These are phyloP conservation scores for Alternaria sp. DNA, from an alignment of 2,329 filamentous ascomycete species.

Conservation along the genomic window DNA sequence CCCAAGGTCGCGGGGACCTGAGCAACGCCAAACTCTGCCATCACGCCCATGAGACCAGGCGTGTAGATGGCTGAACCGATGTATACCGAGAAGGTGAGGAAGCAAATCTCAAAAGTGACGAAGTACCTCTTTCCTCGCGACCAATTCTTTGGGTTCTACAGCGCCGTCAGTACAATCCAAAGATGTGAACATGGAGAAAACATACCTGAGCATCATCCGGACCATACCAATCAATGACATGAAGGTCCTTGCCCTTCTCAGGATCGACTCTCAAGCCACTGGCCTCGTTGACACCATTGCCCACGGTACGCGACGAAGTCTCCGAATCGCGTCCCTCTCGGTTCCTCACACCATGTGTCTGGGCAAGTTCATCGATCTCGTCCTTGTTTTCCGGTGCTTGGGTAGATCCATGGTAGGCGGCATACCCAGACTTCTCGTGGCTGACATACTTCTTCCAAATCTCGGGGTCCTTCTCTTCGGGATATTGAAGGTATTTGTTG, in stretches of 20 bases:
- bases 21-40: constrained; percentile 59
- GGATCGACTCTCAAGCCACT: constrained; percentile 55
- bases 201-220: constrained; percentile 52
- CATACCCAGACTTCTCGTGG: constrained; percentile 56
- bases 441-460: constrained; percentile 59
- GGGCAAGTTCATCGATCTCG: constrained; percentile 32
- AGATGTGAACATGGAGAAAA: neutral
- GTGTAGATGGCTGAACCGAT: constrained; percentile 60
- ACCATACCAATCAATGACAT: constrained; percentile 60
- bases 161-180: neutral
- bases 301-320: constrained; percentile 21
- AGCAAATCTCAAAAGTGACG: constrained; percentile 55
- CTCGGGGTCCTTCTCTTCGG: constrained; percentile 56
- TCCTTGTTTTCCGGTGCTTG: constrained; percentile 37
- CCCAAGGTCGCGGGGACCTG: constrained; percentile 55
- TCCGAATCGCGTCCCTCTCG: constrained; percentile 15
- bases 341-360: constrained; percentile 13
- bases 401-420: constrained; percentile 54
- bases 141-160: constrained; percentile 57
- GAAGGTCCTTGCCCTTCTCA: constrained; percentile 59
- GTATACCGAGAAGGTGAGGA: constrained; percentile 61
- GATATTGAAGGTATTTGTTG: constrained; percentile 50
- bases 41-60: constrained; percentile 53
- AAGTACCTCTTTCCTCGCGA: constrained; percentile 51
- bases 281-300: constrained; percentile 34